Base-by-base conservation (phyloP, 179 eudicot species). In the Silene vulgaris region DNA sequence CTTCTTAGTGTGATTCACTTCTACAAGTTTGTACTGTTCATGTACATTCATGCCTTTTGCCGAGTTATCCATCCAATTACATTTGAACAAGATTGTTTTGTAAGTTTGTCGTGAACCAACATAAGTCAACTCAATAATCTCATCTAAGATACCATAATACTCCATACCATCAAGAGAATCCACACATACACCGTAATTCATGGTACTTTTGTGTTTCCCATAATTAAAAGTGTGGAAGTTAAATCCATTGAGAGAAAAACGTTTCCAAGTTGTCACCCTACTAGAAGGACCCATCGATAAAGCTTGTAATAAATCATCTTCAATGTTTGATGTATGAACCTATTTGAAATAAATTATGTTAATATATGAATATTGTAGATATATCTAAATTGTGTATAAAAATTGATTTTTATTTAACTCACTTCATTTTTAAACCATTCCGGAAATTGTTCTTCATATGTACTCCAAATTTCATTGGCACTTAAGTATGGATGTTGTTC, bases 171-270 rank as follows among this genome's bases (percentile, higher is more conserved):
- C 70, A 11, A 11, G 6, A 20, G 68, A 9, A 40, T 28, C 8
- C 0, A 65, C 72, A 32, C 76, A 65, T 1, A 75, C 77, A 60
- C 52, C 77, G 28, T 75, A 65, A 12, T 74, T 74, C 71, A 74
- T 48, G 6, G 71, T 50, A 0, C 26, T n/a, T 23, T 65, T 74
- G 28, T 28, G 3, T 21, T 65, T 74, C 0, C 77, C 63, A 29
- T 74, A 74, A 5, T 37, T 45, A 20, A 16, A 37, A 19, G 76
- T 60, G 1, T 73, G 56, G 5, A 74, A 74, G 13, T 75, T 29
- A 11, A 29, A 65, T 3, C 57, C 32, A 29, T 29, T 29, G 32
- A 29, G 32, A 29, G 32, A 29, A 29, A 29, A 29, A 29, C 3
- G 32, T 29, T 29, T 29, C 32, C 32, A 29, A 29, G 32, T 29